A percentile compares a stretch with the other conserved stretches of the same genome.
Conservation (phyloP, 164 flowering plant genomes). For the Taxillus chinensis region DNA sequence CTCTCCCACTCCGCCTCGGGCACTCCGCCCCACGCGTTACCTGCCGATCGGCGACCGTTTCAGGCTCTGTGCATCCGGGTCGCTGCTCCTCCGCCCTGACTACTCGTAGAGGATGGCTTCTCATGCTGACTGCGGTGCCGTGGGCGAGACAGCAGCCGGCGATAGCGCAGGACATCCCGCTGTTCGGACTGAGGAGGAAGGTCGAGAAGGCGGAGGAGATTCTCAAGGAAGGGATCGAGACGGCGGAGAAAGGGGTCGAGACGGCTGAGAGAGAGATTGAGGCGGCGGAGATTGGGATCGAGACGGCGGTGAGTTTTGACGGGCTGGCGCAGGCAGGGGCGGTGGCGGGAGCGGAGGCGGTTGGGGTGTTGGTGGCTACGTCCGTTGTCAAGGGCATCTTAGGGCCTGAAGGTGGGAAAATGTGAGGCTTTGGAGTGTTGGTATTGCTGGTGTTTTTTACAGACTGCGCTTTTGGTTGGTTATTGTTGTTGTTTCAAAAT, state of each 20-base stretch:
- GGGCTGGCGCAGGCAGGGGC: neutral
- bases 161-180: constrained; percentile 57
- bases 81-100: constrained; percentile 9
- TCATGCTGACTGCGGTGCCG: constrained; percentile 34
- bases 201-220: constrained; percentile 62
- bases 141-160: constrained; percentile 20
- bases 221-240: constrained; percentile 55
- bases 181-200: constrained; percentile 75
- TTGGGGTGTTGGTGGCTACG: neutral
- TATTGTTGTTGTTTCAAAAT: too few relatives aligned
- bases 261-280: constrained; percentile 52
- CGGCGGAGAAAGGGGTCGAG: constrained; percentile 47
- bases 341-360: neutral
- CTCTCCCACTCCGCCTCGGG: constrained; percentile 15
- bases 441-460: too few relatives aligned
- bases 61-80: constrained; percentile 5
- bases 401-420: neutral
- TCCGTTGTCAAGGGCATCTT: neutral
- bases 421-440: neutral
- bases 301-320: constrained; percentile 21
- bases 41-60: constrained; percentile 6
- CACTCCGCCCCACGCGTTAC: constrained; percentile 11
- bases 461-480: too few relatives aligned
- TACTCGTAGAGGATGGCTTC: constrained; percentile 38
- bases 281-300: constrained; percentile 47